Evolutionary conservation across 2,329 filamentous ascomycete species (phyloP).

Genomic region (Phyllosticta ampelicida): DNA sequence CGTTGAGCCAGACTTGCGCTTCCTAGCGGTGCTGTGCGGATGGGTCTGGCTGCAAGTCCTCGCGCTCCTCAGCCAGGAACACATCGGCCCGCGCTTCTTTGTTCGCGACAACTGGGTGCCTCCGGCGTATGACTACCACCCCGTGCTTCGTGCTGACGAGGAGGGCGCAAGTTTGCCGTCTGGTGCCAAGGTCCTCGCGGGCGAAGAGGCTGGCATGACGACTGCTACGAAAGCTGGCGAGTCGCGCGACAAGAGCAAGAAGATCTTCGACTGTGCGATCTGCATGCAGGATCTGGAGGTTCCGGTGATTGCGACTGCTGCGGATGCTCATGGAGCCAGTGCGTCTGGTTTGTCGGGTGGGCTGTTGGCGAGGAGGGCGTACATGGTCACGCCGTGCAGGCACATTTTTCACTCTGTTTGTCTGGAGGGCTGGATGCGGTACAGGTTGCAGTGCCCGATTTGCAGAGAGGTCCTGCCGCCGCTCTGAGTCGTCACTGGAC

Average conservation of each 20-base stretch:
- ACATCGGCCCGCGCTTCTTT: constrained; percentile 81
- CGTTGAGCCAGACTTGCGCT: constrained; percentile 54
- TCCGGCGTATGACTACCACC: constrained; percentile 88
- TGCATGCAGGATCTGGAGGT: constrained; percentile 89
- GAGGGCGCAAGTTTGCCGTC: constrained; percentile 67
- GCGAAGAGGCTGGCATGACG: constrained; percentile 13
- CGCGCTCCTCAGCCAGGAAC: constrained; percentile 67
- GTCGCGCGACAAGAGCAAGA: constrained; percentile 44
- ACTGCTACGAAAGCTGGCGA: constrained; percentile 23
- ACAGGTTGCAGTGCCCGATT: constrained; percentile 86
- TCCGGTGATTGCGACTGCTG: constrained; percentile 55
- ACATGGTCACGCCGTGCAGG: constrained; percentile 96
- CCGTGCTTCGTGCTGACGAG: constrained; percentile 75
- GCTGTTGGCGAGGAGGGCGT: constrained; percentile 67
- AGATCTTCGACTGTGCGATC: constrained; percentile 81
- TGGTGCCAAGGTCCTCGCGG: constrained; percentile 38
- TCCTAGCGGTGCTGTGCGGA: constrained; percentile 53
- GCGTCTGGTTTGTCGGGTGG: constrained; percentile 41
- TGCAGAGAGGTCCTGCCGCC: constrained; percentile 84
- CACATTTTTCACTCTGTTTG: constrained; percentile 93
- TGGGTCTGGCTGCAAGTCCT: constrained; percentile 88
- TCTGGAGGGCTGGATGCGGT: constrained; percentile 92
- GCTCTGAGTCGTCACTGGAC: constrained; percentile 37
- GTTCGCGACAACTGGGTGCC: constrained; percentile 58
- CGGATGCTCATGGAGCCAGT: constrained; percentile 34